A percentile compares a stretch with the other conserved stretches of the same genome.
phyloP scores from a whole-genome alignment of 2,329 filamentous ascomycete genomes.

The Drechslerella stenobrocha region DNA sequence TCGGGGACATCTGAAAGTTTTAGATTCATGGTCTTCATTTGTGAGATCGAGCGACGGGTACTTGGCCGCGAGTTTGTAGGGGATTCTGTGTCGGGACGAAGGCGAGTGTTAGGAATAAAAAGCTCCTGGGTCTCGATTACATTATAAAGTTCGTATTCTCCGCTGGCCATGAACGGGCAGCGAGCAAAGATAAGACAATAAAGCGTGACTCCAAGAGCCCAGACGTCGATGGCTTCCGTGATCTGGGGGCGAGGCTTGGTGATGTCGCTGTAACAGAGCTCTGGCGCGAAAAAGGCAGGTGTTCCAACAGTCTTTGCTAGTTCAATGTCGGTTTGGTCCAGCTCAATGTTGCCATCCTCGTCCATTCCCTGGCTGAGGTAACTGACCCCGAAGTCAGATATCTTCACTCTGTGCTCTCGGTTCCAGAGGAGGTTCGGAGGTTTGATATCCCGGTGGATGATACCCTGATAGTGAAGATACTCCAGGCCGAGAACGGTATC shows the following conservation, averaged over 20 bases:
- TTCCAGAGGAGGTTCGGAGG: slow-evolving; percentile 90
- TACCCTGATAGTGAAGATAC: slow-evolving; percentile 85
- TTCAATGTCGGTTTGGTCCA: slow-evolving; percentile 84
- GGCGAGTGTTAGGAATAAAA: slow-evolving; percentile 77
- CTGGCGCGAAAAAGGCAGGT: slow-evolving; percentile 94
- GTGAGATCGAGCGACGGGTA: slow-evolving; percentile 58
- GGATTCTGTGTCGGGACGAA: slow-evolving; percentile 64
- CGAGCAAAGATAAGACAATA: slow-evolving; percentile 95
- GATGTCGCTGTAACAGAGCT: slow-evolving; percentile 79
- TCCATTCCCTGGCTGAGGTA: slow-evolving; percentile 88
- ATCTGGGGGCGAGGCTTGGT: slow-evolving; percentile 68
- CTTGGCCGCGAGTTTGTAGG: slow-evolving; percentile 41
- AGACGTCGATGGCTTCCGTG: slow-evolving; percentile 92
- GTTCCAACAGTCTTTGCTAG: slow-evolving; percentile 98
- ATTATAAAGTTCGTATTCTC: slow-evolving; percentile 87
- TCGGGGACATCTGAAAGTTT: slow-evolving; percentile 43
- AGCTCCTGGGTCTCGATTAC: slow-evolving; percentile 91
- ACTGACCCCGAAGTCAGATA: slow-evolving; percentile 97
- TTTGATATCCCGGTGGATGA: slow-evolving; percentile 83
- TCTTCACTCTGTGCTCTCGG: slow-evolving; percentile 83
- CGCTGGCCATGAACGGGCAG: slow-evolving; percentile 87
- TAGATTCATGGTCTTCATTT: slow-evolving; percentile 53
- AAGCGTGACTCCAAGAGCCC: slow-evolving; percentile 93
- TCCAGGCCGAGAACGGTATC: slow-evolving; percentile 92
- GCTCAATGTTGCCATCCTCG: slow-evolving; percentile 73